Percentiles rank a stretch among this genome's conserved stretches.
phyloP scores from a whole-genome alignment of 768 basidiomycete species.

The Candolleomyces aberdarensis region DNA sequence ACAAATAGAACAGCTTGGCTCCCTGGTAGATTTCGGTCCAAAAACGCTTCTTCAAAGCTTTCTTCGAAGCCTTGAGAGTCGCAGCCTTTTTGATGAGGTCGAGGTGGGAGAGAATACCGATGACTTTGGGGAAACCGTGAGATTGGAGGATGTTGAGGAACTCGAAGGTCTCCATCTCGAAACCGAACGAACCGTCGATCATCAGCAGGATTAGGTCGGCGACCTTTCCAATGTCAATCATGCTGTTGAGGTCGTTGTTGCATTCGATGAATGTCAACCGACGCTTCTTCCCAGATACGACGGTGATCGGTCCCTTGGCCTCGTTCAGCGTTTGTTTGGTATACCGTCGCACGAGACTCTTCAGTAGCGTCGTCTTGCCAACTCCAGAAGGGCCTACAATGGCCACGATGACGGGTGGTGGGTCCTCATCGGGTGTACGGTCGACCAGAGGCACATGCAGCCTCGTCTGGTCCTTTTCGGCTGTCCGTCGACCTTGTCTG shows the following conservation, averaged over 20 bases:
- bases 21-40: conserved; percentile 99
- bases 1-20: conserved; percentile 96
- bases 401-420: conserved; percentile 92
- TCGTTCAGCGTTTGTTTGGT: conserved; percentile 92
- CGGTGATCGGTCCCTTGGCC: conserved; percentile 89
- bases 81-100: conserved; percentile 94
- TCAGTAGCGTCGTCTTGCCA: conserved; percentile 92
- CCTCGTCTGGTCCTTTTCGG: conserved; percentile 90
- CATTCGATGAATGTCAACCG: conserved; percentile 97
- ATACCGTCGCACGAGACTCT: conserved; percentile 86
- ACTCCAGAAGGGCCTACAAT: conserved; percentile 96
- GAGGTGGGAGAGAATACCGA: conserved; percentile 92
- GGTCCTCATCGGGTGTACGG: conserved; percentile 86
- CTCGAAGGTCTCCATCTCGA: conserved; percentile 99
- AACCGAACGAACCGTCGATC: conserved; percentile 97
- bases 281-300: conserved; percentile 89
- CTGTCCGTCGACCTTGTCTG: conserved; percentile 83
- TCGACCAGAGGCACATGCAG: conserved; percentile 96
- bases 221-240: conserved; percentile 97
- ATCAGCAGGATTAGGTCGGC: conserved; percentile 95
- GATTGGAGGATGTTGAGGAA: conserved; percentile 96
- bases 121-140: conserved; percentile 98
- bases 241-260: conserved; percentile 95
- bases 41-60: conserved; percentile 94
- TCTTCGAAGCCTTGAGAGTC: conserved; percentile 86